Conservation (phyloP, 192 early-diverging fungal genomes). For the Lobosporangium transversale region DNA sequence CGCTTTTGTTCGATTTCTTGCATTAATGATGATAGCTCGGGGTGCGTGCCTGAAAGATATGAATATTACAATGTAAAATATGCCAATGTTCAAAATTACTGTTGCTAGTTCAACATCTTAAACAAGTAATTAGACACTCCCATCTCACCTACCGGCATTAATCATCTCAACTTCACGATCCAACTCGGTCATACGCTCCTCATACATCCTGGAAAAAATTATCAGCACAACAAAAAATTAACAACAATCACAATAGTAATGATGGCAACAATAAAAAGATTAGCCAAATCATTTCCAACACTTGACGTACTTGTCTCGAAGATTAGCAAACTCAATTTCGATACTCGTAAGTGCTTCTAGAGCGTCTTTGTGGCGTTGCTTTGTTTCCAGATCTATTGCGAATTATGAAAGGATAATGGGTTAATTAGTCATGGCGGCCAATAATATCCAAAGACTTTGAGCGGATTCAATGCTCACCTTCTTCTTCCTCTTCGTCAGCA, state of each 20-base stretch:
- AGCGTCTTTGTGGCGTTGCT: constrained; percentile 60
- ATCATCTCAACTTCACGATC: constrained; percentile 64
- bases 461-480: not conserved
- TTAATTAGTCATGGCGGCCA: no score
- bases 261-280: no score
- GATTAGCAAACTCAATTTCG: constrained; percentile 65
- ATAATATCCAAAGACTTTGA: not conserved
- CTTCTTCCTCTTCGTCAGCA: constrained; percentile 21
- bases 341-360: constrained; percentile 63
- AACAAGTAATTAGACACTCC: no score
- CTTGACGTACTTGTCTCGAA: constrained; percentile 63
- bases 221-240: no score
- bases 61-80: not conserved
- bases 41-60: constrained; percentile 57
- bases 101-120: no score
- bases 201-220: constrained; percentile 59
- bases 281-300: no score
- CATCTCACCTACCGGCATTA: constrained; percentile 55
- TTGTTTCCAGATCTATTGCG: constrained; percentile 54
- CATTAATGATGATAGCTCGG: constrained; percentile 60
- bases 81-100: no score
- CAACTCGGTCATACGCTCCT: constrained; percentile 63
- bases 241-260: no score
- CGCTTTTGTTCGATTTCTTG: constrained; percentile 64
- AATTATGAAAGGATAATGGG: not conserved